These are phyloP conservation scores for Cucurbita argyrosperma DNA, from an alignment of 306 rosid species.

Conservation along the genomic window DNA sequence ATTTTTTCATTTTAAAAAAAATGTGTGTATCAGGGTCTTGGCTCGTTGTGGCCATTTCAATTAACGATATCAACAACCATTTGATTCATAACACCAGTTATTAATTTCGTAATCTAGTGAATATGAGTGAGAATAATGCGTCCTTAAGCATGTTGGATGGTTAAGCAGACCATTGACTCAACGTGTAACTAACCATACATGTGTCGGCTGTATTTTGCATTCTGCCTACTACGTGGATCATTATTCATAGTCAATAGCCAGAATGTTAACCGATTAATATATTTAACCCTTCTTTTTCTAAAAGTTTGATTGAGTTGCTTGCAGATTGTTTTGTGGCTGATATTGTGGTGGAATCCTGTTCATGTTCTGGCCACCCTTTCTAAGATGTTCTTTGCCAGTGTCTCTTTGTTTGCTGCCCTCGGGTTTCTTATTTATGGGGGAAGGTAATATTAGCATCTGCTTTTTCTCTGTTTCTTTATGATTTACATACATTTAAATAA, in stretches of 20 bases:
- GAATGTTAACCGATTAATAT: background rate
- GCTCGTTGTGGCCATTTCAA: background rate
- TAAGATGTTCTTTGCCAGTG: conserved; percentile 92
- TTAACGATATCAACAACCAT: background rate
- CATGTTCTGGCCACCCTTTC: conserved; percentile 38
- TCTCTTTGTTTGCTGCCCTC: conserved; percentile 87
- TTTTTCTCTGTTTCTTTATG: conserved; percentile 6
- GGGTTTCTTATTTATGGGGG: conserved; percentile 98
- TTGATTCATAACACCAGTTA: background rate
- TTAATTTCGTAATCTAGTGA: background rate
- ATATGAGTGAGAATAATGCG: background rate
- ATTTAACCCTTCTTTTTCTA: background rate
- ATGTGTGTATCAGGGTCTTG: background rate
- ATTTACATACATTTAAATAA: conserved; percentile 1
- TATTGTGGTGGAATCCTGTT: conserved; percentile 85
- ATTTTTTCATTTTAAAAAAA: background rate
- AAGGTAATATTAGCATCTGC: conserved; percentile 34
- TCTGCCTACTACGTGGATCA: background rate
- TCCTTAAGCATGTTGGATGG: background rate
- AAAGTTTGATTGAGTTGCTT: conserved; percentile 4
- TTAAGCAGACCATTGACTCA: background rate
- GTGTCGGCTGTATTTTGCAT: background rate
- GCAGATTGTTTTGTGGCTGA: conserved; percentile 80
- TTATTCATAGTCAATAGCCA: background rate
- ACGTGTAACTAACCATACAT: background rate